Percentiles rank a stretch among this genome's conserved stretches.
Evolutionary conservation across 2,329 filamentous ascomycete genomes (phyloP).

Genomic region (Salinomyces thailandicus): DNA sequence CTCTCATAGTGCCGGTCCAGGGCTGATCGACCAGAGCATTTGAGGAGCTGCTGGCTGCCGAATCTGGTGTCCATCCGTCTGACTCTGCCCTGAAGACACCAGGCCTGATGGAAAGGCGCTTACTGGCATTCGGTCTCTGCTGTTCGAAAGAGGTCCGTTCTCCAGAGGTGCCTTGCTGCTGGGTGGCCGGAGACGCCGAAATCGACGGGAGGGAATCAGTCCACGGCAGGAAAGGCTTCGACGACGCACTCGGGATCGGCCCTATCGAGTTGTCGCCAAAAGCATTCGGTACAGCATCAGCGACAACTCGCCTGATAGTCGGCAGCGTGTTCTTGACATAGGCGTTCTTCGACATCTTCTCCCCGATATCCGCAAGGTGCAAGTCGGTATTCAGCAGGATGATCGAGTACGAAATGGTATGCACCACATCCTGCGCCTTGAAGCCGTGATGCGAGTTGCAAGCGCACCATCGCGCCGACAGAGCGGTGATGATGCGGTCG

Average conservation of each 20-base stretch:
- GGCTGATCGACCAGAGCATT: slow-evolving; percentile 69
- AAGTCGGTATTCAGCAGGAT: slow-evolving; percentile 93
- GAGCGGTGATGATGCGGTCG: slow-evolving; percentile 82
- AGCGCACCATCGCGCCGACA: slow-evolving; percentile 82
- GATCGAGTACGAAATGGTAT: slow-evolving; percentile 94
- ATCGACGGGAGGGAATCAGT: slow-evolving; percentile 15
- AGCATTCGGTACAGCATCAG: slow-evolving; percentile 58
- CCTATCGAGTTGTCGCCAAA: slow-evolving; percentile 41
- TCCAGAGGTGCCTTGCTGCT: slow-evolving; percentile 4
- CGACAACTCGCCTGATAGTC: slow-evolving; percentile 67
- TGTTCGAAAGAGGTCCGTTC: slow-evolving; percentile 25
- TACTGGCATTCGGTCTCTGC: slow-evolving; percentile 20
- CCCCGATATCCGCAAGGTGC: slow-evolving; percentile 86
- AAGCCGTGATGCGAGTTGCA: slow-evolving; percentile 92
- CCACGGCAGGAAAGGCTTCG: slow-evolving; percentile 23
- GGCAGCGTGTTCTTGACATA: slow-evolving; percentile 96
- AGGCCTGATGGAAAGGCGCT: slow-evolving; percentile 35
- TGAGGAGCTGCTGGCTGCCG: slow-evolving; percentile 42
- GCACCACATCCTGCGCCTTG: slow-evolving; percentile 84
- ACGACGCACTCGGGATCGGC: slow-evolving; percentile 9
- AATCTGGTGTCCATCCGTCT: slow-evolving; percentile 27
- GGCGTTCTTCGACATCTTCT: slow-evolving; percentile 89
- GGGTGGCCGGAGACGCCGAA: slow-evolving; percentile 6
- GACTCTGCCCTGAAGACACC: slow-evolving; percentile 25
- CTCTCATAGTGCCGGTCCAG: slow-evolving; percentile 63